Base-by-base conservation (phyloP, 805 yeast species). In the Candida berthetii region DNA sequence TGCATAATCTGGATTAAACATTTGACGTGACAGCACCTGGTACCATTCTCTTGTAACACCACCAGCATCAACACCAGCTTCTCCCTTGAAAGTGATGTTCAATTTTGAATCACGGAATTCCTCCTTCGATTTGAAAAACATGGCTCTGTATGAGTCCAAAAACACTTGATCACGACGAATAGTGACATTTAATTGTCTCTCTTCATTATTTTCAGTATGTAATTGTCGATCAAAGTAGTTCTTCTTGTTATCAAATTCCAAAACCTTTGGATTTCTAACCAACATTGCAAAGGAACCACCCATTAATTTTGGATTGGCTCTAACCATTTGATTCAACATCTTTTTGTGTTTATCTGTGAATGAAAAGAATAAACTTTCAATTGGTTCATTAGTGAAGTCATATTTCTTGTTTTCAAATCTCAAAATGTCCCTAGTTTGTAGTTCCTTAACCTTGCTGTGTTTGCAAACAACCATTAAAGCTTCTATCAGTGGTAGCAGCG, bases 31-130 rank as follows among this genome's bases (percentile, higher is more conserved):
- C 37, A 93, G 64, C 5, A 90, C 96, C 58, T 90, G 97, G 55
- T 83, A 90, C 99, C 99, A 93, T 60, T 93, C 99, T 55, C 99
- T 72, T 0, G 97, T 86, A 14, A 93, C 82, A 33, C 99, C 99
- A 50, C 99, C 99, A 3, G 96, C 99, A 69, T 93, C 99, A 38
- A 93, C 86, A 50, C 98, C 99, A 41, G 84, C 84, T 61, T 93
- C 99, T 1, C 96, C 96, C 47, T 80, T 80, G 66, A 93, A 93
- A n/a, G 74, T 74, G 34, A 93, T 78, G 39, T 84, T 90, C 50
- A 93, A 65, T 49, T 81, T 82, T 2, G 90, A 74, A 38, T 78
- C 71, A 50, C 80, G 77, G 55, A 89, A 78, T 42, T 84, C 91
- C 9, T 80, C 85, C 27, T 78, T 77, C 0, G 85, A 66, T 52